phyloP scores from a whole-genome alignment of 495 filamentous ascomycete genomes.

The Penicillium turbatum region DNA sequence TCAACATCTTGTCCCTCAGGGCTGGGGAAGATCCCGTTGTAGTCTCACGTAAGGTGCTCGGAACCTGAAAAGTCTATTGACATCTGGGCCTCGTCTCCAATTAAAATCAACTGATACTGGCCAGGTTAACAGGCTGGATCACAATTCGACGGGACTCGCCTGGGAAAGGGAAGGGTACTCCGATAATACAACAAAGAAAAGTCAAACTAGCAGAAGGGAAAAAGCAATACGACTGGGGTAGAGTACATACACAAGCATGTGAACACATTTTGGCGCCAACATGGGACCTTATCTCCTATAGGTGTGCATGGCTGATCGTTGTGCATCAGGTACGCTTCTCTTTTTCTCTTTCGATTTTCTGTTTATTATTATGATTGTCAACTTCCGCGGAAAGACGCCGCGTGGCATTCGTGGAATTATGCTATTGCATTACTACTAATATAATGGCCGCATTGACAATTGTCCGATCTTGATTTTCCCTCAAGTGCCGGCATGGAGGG shows the following conservation, averaged over 20 bases:
- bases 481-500: not conserved
- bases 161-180: not conserved
- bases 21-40: too few species aligned
- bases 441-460: not conserved
- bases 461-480: not conserved
- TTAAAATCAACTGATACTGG: not conserved
- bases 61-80: too few species aligned
- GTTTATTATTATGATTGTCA: not conserved
- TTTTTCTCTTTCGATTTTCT: not conserved
- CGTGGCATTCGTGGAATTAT: too few species aligned
- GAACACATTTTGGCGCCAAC: not conserved
- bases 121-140: not conserved
- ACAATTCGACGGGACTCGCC: not conserved
- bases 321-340: not conserved
- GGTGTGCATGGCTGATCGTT: not conserved
- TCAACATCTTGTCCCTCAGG: too few species aligned
- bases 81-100: not conserved
- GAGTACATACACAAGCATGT: not conserved
- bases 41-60: not conserved
- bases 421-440: too few species aligned
- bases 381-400: too few species aligned
- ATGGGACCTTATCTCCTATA: conserved; percentile 1
- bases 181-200: not conserved
- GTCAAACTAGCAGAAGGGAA: not conserved
- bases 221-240: not conserved